Evolutionary conservation across 192 early-diverging fungal species (phyloP).

Genomic region (Coemansia sp.): DNA sequence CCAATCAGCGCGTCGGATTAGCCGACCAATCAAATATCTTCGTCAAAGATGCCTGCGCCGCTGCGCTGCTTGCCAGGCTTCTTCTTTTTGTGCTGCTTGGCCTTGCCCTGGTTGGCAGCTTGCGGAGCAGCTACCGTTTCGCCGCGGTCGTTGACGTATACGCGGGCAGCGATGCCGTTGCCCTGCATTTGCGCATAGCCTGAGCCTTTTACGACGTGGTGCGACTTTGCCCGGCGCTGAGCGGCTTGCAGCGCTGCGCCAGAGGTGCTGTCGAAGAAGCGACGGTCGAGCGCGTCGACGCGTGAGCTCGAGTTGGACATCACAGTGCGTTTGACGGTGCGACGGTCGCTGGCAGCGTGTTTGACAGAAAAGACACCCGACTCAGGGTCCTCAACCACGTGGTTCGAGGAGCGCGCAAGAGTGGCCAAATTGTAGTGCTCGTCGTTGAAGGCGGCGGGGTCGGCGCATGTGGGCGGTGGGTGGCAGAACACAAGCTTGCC

Average conservation of each 20-base stretch:
- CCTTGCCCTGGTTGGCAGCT: constrained; percentile 10
- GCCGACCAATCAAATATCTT: constrained; percentile 13
- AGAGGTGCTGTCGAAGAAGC: constrained; percentile 33
- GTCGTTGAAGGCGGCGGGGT: constrained; percentile 76
- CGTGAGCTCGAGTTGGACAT: constrained; percentile 43
- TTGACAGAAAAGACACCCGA: constrained; percentile 50
- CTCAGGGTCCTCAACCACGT: constrained; percentile 55
- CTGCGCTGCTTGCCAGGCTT: constrained; percentile 71
- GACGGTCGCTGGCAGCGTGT: constrained; percentile 58
- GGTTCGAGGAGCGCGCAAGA: constrained; percentile 29
- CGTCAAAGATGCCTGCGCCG: constrained; percentile 56
- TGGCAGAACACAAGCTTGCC: constrained; percentile 90
- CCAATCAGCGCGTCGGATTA: constrained; percentile 14
- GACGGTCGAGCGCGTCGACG: constrained; percentile 35
- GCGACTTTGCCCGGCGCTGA: constrained; percentile 29
- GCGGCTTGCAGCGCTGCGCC: constrained; percentile 22
- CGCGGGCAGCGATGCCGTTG: constrained; percentile 29
- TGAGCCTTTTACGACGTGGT: constrained; percentile 35
- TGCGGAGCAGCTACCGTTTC: constrained; percentile 54
- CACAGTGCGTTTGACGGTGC: constrained; percentile 58
- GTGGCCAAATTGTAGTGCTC: constrained; percentile 70
- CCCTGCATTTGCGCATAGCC: constrained; percentile 43
- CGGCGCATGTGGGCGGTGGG: constrained; percentile 61
- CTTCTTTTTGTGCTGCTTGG: constrained; percentile 65
- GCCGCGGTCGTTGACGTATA: constrained; percentile 52